Base-by-base conservation (phyloP, 2,329 filamentous ascomycete genomes). In the Colletotrichum tanaceti region DNA sequence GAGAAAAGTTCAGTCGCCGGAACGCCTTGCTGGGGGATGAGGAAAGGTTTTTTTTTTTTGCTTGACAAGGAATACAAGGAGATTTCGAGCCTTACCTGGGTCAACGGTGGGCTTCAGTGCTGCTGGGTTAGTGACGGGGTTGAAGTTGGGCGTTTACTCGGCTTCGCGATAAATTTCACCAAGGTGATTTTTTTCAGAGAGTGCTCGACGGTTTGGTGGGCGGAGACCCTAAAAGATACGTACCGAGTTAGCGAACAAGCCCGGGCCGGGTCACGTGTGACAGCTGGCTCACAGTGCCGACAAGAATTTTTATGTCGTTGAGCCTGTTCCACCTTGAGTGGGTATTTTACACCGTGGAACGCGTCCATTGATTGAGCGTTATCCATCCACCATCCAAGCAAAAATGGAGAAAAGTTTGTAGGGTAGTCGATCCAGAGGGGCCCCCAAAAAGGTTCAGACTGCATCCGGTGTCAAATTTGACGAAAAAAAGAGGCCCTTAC, bases 101-200 rank as follows among this genome's bases (percentile, higher is more conserved):
- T 77, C 77, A 79, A 81, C 78, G 78, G 74, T 74, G 77, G 78
- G 80, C 79, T 70, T 70, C 67, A 54, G 64, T 70, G 64, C 63
- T 70, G 63, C 67, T 68, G 58, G 60, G 67, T 67, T 70, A 70
- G 67, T 70, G 67, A 67, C 64, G 63, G 67, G 64, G 79, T 80
- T 72, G 74, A 77, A 77, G 75, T 77, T 74, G 77, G 75, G 70
- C 71, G 72, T 70, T 72, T 73, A 58, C 28, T 28, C 68, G 71
- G 74, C 71, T 73, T 73, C 73, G 73, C 74, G 75, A 80, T 74
- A 77, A 79, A 80, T 78, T 80, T 80, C 77, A 74, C 75, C 70
- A 32, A 32, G 72, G 66, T 61, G 63, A 71, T 74, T 75, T 79
- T 81, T 80, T 77, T 64, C 58, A 68, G 64, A 70, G 64, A 62